Conservation (phyloP, 1,284 basidiomycete species). For the Ustilago nuda region DNA sequence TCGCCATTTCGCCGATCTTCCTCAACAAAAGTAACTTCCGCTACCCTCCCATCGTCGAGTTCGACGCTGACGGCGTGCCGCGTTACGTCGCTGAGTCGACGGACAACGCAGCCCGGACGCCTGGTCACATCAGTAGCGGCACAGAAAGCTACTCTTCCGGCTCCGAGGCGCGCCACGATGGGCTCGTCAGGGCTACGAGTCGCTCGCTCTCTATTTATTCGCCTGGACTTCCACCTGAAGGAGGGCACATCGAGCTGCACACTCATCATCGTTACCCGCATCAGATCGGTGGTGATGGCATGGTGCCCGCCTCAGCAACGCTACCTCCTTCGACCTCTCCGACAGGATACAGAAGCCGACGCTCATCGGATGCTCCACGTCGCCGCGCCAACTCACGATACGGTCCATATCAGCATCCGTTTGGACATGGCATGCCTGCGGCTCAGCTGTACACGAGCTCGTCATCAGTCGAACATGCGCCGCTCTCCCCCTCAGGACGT, state of each 20-base stretch:
- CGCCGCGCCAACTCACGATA: slow-evolving; percentile 39
- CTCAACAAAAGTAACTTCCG: slow-evolving; percentile 90
- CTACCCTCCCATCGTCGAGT: slow-evolving; percentile 86
- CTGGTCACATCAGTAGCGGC: slow-evolving; percentile 44
- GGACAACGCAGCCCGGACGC: slow-evolving; percentile 28
- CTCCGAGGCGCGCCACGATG: slow-evolving; percentile 37
- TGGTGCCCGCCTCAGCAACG: slow-evolving; percentile 27
- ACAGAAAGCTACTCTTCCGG: slow-evolving; percentile 46
- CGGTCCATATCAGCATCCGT: slow-evolving; percentile 30
- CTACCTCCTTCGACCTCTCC: slow-evolving; percentile 14
- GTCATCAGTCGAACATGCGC: slow-evolving; percentile 9
- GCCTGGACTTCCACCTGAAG: slow-evolving; percentile 18
- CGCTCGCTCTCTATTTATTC: slow-evolving; percentile 38
- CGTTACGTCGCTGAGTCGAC: slow-evolving; percentile 73
- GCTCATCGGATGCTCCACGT: slow-evolving; percentile 37
- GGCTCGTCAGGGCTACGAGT: slow-evolving; percentile 15
- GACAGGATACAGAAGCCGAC: slow-evolving; percentile 17
- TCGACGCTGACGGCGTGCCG: slow-evolving; percentile 82
- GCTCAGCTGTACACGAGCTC: slow-evolving; percentile 24
- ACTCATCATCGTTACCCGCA: slow-evolving; percentile 29
- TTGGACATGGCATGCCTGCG: slow-evolving; percentile 22
- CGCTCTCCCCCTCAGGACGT: slow-evolving; percentile 22
- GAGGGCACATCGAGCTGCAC: slow-evolving; percentile 26
- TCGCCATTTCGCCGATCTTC: slow-evolving; percentile 88
- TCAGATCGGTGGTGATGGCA: slow-evolving; percentile 46